Evolutionary conservation across 129 eudicot genomes (phyloP).

Genomic region (Dittrichia graveolens): DNA sequence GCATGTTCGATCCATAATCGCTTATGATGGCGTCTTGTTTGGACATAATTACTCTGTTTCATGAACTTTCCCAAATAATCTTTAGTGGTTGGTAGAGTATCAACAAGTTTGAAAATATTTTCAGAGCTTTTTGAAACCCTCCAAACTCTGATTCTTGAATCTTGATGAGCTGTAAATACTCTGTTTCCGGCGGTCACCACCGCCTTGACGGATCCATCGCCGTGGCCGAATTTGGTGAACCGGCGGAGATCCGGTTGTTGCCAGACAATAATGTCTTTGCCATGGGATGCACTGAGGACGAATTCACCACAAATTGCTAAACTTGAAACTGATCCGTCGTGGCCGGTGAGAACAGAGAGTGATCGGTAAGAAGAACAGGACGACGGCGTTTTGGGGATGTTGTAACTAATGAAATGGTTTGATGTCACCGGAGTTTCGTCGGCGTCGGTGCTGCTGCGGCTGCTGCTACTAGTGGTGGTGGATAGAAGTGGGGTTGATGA

Average conservation of each 20-base stretch:
- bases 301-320: constrained; percentile 88
- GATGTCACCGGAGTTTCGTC: constrained; percentile 56
- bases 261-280: constrained; percentile 89
- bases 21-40: constrained; percentile 74
- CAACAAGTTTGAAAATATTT: constrained; percentile 60
- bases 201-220: constrained; percentile 86
- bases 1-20: constrained; percentile 83
- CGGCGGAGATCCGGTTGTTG: constrained; percentile 84
- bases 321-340: constrained; percentile 72
- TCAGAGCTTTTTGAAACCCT: constrained; percentile 69
- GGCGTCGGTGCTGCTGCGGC: constrained; percentile 35
- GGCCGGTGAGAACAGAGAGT: constrained; percentile 70
- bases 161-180: constrained; percentile 94
- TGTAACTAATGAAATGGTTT: constrained; percentile 31
- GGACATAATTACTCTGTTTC: constrained; percentile 83
- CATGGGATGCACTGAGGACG: constrained; percentile 87
- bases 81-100: constrained; percentile 76
- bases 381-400: constrained; percentile 36
- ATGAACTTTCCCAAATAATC: constrained; percentile 82
- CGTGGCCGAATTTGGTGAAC: constrained; percentile 79
- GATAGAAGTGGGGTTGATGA: constrained; percentile 51
- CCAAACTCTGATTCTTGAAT: constrained; percentile 85
- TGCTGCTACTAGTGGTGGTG: constrained; percentile 28
- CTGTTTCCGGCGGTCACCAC: constrained; percentile 63
- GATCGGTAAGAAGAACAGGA: constrained; percentile 51